Percentiles rank a stretch among this genome's conserved stretches.
Conservation (phyloP, 768 basidiomycete species). For the Trametes elegans region DNA sequence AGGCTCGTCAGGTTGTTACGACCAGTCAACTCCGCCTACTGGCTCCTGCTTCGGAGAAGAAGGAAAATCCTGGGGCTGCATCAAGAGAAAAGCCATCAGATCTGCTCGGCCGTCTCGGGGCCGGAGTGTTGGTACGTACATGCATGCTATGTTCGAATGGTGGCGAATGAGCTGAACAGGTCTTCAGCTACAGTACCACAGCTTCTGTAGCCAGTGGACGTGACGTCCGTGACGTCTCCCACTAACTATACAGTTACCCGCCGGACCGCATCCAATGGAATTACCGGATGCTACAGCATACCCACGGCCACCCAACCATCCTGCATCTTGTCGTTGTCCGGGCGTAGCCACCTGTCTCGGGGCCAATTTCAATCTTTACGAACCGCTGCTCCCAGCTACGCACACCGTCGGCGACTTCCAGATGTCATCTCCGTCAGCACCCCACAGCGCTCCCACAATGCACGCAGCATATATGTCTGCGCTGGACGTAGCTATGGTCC, state of each 20-base stretch:
- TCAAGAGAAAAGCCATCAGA: background rate
- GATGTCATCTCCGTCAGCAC: background rate
- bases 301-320: background rate
- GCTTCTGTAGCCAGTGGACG: conserved; percentile 2
- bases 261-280: background rate
- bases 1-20: no score
- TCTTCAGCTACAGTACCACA: background rate
- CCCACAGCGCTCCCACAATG: background rate
- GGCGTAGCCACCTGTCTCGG: no score
- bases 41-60: background rate
- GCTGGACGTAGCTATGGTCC: background rate
- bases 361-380: no score
- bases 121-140: no score
- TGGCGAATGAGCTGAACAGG: background rate
- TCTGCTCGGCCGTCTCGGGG: conserved; percentile 12
- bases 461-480: background rate
- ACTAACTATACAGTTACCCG: background rate
- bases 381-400: background rate
- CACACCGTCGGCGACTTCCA: background rate
- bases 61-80: background rate
- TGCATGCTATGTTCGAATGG: background rate
- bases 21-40: no score
- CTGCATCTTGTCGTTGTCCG: no score
- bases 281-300: background rate
- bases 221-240: conserved; percentile 3